phyloP scores from a whole-genome alignment of 768 basidiomycete species.

The Hygrocybe punicea region DNA sequence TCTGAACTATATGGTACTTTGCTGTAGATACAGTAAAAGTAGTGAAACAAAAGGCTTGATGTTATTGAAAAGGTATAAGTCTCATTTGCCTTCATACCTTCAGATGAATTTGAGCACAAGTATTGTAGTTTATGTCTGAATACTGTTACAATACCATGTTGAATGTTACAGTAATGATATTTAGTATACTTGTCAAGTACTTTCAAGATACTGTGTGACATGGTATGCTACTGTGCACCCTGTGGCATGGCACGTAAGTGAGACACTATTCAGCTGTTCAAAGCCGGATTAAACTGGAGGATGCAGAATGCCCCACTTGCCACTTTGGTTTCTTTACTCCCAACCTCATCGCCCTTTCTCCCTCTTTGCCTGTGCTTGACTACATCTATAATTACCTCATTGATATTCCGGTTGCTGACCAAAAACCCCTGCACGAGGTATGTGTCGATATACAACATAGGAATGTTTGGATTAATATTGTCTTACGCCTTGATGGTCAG shows the following conservation, averaged over 20 bases:
- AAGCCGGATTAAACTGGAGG: constrained; percentile 1
- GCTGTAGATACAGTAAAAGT: too few relatives aligned
- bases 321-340: constrained; percentile 10
- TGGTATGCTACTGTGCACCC: too few relatives aligned
- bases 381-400: constrained; percentile 10
- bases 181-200: too few relatives aligned
- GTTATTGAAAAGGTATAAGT: too few relatives aligned
- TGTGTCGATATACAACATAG: neutral
- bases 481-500: neutral
- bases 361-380: constrained; percentile 8
- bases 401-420: neutral
- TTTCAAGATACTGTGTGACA: too few relatives aligned
- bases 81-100: too few relatives aligned
- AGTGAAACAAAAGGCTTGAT: too few relatives aligned
- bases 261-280: neutral
- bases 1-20: too few relatives aligned
- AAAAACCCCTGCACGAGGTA: constrained; percentile 12
- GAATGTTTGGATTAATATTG: neutral
- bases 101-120: too few relatives aligned
- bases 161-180: too few relatives aligned
- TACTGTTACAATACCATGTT: too few relatives aligned
- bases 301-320: constrained; percentile 11
- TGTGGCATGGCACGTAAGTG: constrained; percentile 12
- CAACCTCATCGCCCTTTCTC: constrained; percentile 11
- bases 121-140: too few relatives aligned